Conservation (phyloP, 805 yeast species). For the Yarrowia keelungensis region DNA sequence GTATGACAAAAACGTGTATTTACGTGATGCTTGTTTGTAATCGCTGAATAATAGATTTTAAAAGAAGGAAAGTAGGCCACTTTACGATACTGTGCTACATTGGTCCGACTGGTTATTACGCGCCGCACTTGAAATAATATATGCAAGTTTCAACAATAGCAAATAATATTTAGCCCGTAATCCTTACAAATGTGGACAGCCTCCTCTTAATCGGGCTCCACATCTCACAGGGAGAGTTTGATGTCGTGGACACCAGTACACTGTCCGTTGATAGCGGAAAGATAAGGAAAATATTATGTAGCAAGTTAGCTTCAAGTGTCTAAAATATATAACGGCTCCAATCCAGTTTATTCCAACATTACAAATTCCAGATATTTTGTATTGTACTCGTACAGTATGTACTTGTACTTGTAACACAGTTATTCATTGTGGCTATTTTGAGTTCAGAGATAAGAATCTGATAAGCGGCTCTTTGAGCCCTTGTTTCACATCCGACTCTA, state of each 20-base stretch:
- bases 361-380: too few relatives aligned
- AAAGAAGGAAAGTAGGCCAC: background rate
- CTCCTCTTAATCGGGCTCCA: background rate
- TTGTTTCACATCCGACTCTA: too few relatives aligned
- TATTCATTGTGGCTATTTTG: too few relatives aligned
- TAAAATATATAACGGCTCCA: too few relatives aligned
- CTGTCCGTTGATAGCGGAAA: too few relatives aligned
- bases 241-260: too few relatives aligned
- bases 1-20: background rate
- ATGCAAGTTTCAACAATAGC: background rate
- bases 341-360: too few relatives aligned
- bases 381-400: too few relatives aligned
- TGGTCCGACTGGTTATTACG: background rate
- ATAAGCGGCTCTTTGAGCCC: background rate
- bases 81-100: background rate
- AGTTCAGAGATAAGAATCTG: constrained; percentile 14
- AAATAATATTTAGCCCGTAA: constrained; percentile 4
- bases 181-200: constrained; percentile 9
- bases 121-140: background rate
- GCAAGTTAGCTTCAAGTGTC: too few relatives aligned
- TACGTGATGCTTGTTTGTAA: constrained; percentile 10
- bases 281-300: too few relatives aligned
- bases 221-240: too few relatives aligned
- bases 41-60: background rate
- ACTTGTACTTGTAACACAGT: too few relatives aligned